Evolutionary conservation across 306 rosid species (phyloP).

Genomic region (Castanopsis chinensis): DNA sequence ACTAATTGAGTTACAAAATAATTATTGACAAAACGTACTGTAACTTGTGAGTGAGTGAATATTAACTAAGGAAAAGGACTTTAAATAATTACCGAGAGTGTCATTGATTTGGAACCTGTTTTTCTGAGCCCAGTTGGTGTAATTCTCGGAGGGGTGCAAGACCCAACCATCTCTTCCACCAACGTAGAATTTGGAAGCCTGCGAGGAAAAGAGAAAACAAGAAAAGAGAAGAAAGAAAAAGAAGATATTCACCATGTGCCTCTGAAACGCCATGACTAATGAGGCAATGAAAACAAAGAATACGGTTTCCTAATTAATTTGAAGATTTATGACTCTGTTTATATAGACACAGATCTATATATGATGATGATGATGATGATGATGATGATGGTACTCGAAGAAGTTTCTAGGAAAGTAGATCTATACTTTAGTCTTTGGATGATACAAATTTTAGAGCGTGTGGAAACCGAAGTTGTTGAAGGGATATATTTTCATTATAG

Average conservation of each 20-base stretch:
- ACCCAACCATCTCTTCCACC: constrained; percentile 86
- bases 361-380: too few species aligned
- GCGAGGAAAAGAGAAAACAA: constrained; percentile 26
- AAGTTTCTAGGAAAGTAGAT: too few species aligned
- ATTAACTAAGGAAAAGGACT: constrained; percentile 7
- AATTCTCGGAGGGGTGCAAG: constrained; percentile 54
- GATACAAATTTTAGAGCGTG: too few species aligned
- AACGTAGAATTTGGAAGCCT: constrained; percentile 46
- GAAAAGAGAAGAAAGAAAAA: constrained; percentile 21
- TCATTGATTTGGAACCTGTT: constrained; percentile 67
- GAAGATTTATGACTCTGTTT: too few species aligned
- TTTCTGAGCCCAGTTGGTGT: constrained; percentile 50
- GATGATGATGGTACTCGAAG: too few species aligned
- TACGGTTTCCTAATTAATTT: not conserved
- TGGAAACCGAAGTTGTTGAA: too few species aligned
- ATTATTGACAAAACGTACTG: too few species aligned
- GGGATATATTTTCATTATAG: too few species aligned
- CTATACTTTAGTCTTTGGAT: too few species aligned
- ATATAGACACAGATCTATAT: too few species aligned
- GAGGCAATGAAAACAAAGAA: not conserved
- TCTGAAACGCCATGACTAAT: constrained; percentile 43
- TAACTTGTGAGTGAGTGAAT: too few species aligned
- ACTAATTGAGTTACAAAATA: too few species aligned
- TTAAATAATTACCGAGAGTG: constrained; percentile 41
- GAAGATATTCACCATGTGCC: constrained; percentile 8